phyloP scores from a whole-genome alignment of 2,329 filamentous ascomycete species.

The Bertia moriformis region DNA sequence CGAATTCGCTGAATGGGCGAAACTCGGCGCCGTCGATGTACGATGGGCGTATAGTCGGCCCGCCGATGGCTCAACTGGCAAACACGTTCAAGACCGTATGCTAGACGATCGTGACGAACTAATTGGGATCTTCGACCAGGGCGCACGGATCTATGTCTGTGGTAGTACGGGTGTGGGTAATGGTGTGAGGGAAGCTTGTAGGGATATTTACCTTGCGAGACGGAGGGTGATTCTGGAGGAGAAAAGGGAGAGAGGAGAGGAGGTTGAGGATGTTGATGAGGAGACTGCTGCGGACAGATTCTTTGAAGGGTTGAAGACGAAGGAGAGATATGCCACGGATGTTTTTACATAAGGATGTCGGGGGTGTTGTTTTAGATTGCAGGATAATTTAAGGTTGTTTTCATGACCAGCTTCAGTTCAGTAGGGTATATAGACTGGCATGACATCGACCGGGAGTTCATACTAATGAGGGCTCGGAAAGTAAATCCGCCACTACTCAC shows the following conservation, averaged over 20 bases:
- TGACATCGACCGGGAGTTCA: no score
- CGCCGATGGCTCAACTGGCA: constrained; percentile 18
- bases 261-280: constrained; percentile 21
- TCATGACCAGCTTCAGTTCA: no score
- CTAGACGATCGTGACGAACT: constrained; percentile 28
- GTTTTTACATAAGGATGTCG: constrained; percentile 1
- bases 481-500: no score
- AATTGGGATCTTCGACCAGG: constrained; percentile 25
- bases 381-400: no score
- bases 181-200: constrained; percentile 19
- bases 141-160: constrained; percentile 37
- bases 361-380: no score
- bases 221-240: constrained; percentile 10
- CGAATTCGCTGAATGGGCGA: constrained; percentile 23
- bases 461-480: no score
- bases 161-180: constrained; percentile 27
- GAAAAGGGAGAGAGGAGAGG: constrained; percentile 5
- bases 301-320: neutral
- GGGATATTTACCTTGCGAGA: constrained; percentile 20
- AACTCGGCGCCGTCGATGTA: constrained; percentile 31
- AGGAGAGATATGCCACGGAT: constrained; percentile 1
- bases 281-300: constrained; percentile 25
- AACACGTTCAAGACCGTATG: constrained; percentile 36
- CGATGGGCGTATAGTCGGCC: constrained; percentile 29
- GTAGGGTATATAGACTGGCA: no score